These are phyloP conservation scores for Diaporthe aspalathi DNA, from an alignment of 2,329 filamentous ascomycete species.

Conservation along the genomic window DNA sequence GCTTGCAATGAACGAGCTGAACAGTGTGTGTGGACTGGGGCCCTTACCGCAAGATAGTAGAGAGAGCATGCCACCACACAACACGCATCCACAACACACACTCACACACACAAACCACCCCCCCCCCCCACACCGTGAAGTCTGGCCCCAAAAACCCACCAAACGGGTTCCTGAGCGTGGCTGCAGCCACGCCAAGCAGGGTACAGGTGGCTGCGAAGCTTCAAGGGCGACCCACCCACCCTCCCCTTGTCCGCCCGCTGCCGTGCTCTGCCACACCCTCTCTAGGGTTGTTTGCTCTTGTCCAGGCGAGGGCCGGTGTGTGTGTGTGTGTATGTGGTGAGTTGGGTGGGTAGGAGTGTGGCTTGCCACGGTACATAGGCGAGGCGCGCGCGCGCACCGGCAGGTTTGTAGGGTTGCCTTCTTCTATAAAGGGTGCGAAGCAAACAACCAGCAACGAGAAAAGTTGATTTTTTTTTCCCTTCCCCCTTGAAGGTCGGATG, in stretches of 20 bases:
- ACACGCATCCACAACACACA: too few species aligned
- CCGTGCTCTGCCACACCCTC: slow-evolving; percentile 32
- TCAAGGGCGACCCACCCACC: background rate
- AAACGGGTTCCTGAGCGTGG: slow-evolving; percentile 34
- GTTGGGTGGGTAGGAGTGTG: background rate
- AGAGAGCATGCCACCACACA: too few species aligned
- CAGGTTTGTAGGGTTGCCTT: background rate
- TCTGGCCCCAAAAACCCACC: slow-evolving; percentile 17
- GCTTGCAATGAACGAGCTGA: background rate
- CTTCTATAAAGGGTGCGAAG: background rate
- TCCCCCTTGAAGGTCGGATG: background rate
- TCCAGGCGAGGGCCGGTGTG: background rate
- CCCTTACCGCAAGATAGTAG: too few species aligned
- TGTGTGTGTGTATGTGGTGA: too few species aligned
- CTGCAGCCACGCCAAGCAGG: slow-evolving; percentile 31
- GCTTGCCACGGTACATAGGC: background rate
- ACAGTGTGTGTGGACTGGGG: background rate
- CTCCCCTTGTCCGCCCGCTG: slow-evolving; percentile 9
- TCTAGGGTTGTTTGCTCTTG: too few species aligned
- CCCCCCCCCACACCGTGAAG: background rate
- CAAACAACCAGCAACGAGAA: background rate
- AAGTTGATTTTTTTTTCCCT: too few species aligned
- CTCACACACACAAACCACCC: too few species aligned
- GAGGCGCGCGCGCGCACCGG: background rate
- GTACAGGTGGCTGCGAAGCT: slow-evolving; percentile 2